These are phyloP conservation scores for Acacia crassicarpa DNA, from an alignment of 306 rosid genomes.

Conservation along the genomic window DNA sequence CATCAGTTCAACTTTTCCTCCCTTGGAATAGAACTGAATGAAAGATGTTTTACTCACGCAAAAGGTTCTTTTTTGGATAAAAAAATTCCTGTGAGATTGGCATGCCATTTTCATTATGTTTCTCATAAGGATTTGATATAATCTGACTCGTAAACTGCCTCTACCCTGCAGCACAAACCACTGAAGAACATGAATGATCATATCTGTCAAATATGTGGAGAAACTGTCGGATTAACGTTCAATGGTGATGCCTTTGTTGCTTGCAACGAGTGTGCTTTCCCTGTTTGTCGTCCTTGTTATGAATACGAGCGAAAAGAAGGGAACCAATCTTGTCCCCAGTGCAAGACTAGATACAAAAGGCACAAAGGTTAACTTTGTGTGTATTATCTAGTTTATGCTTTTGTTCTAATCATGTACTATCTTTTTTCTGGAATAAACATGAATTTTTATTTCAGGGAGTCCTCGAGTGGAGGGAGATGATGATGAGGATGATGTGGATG, in stretches of 20 bases:
- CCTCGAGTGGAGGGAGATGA: no score
- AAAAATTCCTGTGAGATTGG: neutral
- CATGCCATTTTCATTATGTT: neutral
- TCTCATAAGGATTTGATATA: neutral
- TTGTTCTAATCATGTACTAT: constrained; percentile 25
- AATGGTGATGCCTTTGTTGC: constrained; percentile 92
- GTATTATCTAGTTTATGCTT: no score
- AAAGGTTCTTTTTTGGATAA: neutral
- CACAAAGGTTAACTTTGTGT: no score
- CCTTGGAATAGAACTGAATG: constrained; percentile 25
- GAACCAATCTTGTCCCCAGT: constrained; percentile 89
- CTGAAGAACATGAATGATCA: constrained; percentile 76
- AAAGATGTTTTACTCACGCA: constrained; percentile 7
- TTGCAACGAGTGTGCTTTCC: constrained; percentile 96
- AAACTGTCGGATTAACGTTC: constrained; percentile 70
- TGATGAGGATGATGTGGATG: no score
- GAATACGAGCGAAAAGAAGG: constrained; percentile 96
- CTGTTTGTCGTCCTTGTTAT: constrained; percentile 87
- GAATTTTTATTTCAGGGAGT: no score
- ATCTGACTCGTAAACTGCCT: constrained; percentile 26
- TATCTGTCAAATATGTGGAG: constrained; percentile 93
- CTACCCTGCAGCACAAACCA: constrained; percentile 71
- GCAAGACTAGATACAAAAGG: constrained; percentile 45
- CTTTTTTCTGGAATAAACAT: no score
- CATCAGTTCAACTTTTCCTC: constrained; percentile 18